These are phyloP conservation scores for Geosmithia putterillii DNA, from an alignment of 2,329 filamentous ascomycete species.

Conservation along the genomic window DNA sequence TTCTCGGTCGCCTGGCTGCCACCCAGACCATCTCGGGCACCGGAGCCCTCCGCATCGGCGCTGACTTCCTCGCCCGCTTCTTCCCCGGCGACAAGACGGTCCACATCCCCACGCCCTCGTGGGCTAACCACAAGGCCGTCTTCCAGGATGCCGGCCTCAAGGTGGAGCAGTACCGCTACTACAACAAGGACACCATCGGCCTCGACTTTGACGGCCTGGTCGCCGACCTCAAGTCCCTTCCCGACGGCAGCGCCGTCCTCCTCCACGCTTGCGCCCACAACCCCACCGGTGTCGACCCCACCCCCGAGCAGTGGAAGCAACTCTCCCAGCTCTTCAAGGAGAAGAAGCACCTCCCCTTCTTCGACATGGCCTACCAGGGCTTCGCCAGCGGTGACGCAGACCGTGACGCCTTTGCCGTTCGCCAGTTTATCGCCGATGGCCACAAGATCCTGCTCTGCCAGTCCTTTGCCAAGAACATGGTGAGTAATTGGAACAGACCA, in stretches of 20 bases:
- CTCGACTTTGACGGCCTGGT: slow-evolving; percentile 94
- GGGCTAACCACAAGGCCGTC: slow-evolving; percentile 96
- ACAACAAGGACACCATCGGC: slow-evolving; percentile 96
- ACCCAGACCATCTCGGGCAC: slow-evolving; percentile 98
- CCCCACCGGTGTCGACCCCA: slow-evolving; percentile 93
- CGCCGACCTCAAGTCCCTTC: slow-evolving; percentile 78
- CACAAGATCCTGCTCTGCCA: slow-evolving; percentile 82
- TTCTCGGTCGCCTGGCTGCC: slow-evolving; percentile 71
- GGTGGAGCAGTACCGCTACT: slow-evolving; percentile 95
- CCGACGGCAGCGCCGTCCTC: slow-evolving; percentile 77
- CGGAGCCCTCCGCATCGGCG: slow-evolving; percentile 87
- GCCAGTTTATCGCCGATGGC: slow-evolving; percentile 86
- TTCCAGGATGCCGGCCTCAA: slow-evolving; percentile 87
- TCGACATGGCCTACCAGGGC: slow-evolving; percentile 99
- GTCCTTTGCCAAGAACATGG: slow-evolving; percentile 99
- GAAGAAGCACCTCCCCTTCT: slow-evolving; percentile 86
- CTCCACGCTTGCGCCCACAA: slow-evolving; percentile 98
- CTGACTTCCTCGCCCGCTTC: slow-evolving; percentile 83
- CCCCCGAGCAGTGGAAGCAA: slow-evolving; percentile 80
- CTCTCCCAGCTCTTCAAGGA: slow-evolving; percentile 80
- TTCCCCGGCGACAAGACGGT: slow-evolving; percentile 88
- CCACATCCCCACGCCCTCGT: slow-evolving; percentile 91
- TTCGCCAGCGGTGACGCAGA: slow-evolving; percentile 89
- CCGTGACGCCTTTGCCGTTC: slow-evolving; percentile 85
- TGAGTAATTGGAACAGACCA: slow-evolving; percentile 21